These are phyloP conservation scores for Cordyceps javanica DNA, from an alignment of 2,329 filamentous ascomycete genomes.

Conservation along the genomic window DNA sequence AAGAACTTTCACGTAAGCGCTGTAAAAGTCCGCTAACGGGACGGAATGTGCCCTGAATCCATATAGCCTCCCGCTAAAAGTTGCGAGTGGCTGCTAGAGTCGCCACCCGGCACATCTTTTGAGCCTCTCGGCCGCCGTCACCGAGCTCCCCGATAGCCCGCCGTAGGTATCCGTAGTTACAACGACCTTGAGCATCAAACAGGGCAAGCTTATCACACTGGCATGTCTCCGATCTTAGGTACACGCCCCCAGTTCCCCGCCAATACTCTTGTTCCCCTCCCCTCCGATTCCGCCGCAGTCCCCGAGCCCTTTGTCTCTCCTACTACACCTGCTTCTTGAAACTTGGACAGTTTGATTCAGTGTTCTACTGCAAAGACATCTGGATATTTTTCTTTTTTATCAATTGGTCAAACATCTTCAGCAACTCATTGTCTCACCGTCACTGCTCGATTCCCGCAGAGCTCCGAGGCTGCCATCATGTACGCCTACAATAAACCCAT, in stretches of 20 bases:
- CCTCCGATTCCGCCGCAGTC: not conserved
- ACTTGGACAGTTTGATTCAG: not conserved
- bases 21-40: not conserved
- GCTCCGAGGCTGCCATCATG: slow-evolving; percentile 18
- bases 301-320: not conserved
- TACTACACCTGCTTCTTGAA: not conserved
- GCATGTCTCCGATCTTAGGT: not conserved
- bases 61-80: not conserved
- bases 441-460: too few relatives aligned
- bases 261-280: not conserved
- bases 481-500: slow-evolving; percentile 33
- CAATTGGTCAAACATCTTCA: not conserved
- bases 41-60: slow-evolving; percentile 1
- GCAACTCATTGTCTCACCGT: not conserved
- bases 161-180: too few relatives aligned
- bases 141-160: not conserved
- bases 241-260: slow-evolving; percentile 10
- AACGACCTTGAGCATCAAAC: not conserved
- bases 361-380: not conserved
- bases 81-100: too few relatives aligned
- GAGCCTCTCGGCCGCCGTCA: not conserved
- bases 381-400: not conserved
- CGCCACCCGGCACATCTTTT: not conserved
- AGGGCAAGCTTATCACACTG: too few relatives aligned
- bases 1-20: not conserved